These are phyloP conservation scores for Singerocomus inundabilis DNA, from an alignment of 1,284 basidiomycete genomes.

Conservation along the genomic window DNA sequence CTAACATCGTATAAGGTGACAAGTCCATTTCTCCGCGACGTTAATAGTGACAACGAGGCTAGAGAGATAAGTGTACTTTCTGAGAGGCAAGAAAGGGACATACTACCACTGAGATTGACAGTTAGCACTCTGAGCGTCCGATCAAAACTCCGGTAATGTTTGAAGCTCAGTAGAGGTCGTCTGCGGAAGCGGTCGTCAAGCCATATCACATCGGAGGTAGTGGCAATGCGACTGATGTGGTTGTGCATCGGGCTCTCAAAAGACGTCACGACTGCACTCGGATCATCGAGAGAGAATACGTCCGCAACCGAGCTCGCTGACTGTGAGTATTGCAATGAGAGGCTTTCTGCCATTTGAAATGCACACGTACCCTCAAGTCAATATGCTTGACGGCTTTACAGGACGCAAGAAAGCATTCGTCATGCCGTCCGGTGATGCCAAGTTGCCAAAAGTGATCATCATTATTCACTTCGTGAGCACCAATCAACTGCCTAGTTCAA, in stretches of 20 bases:
- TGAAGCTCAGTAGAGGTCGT: constrained; percentile 57
- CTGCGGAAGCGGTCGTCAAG: constrained; percentile 56
- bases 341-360: background rate
- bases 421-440: constrained; percentile 21
- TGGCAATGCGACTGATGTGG: constrained; percentile 49
- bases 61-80: constrained; percentile 7
- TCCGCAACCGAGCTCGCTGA: constrained; percentile 23
- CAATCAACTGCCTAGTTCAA: constrained; percentile 24
- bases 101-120: constrained; percentile 39
- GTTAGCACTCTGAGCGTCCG: constrained; percentile 49
- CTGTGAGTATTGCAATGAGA: constrained; percentile 22
- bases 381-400: constrained; percentile 35
- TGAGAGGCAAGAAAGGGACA: constrained; percentile 10
- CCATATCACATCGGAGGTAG: constrained; percentile 65
- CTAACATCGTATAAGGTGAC: constrained; percentile 64
- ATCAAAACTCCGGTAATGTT: constrained; percentile 61
- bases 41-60: constrained; percentile 51
- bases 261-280: constrained; percentile 47
- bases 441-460: constrained; percentile 32
- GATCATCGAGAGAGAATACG: constrained; percentile 37
- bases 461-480: constrained; percentile 16
- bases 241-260: constrained; percentile 45
- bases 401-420: constrained; percentile 35
- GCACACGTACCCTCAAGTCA: constrained; percentile 49
- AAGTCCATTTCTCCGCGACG: constrained; percentile 55